Percentiles rank a stretch among this genome's conserved stretches.
These are phyloP conservation scores for Leishmania amazonensis DNA, from an alignment of 208 protist genomes.

Conservation along the genomic window DNA sequence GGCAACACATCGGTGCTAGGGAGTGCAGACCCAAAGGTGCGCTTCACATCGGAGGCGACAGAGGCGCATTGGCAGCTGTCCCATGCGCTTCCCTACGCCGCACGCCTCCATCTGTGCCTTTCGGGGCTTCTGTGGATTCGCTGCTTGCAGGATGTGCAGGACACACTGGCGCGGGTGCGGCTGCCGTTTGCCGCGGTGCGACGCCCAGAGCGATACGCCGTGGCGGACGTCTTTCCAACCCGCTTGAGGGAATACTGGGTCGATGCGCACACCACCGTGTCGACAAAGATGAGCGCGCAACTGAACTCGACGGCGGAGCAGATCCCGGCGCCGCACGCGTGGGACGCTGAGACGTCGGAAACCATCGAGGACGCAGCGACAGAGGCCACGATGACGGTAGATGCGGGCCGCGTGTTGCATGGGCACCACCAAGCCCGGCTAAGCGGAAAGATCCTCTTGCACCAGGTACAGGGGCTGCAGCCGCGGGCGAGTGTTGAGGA, in stretches of 20 bases:
- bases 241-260: conserved; percentile 61
- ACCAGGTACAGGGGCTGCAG: conserved; percentile 48
- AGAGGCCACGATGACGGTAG: conserved; percentile 31
- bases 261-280: conserved; percentile 64
- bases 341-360: conserved; percentile 60
- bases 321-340: conserved; percentile 77
- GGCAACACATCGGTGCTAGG: conserved; percentile 18
- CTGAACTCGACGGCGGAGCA: conserved; percentile 77
- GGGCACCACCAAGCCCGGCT: conserved; percentile 9
- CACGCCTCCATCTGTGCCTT: conserved; percentile 60
- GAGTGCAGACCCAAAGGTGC: conserved; percentile 26
- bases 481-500: conserved; percentile 65
- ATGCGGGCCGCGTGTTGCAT: conserved; percentile 30
- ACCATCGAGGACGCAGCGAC: conserved; percentile 46
- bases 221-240: conserved; percentile 70
- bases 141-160: conserved; percentile 66
- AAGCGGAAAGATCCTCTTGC: conserved; percentile 21
- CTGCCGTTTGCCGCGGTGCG: conserved; percentile 53
- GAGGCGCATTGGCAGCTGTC: conserved; percentile 37
- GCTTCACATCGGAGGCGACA: conserved; percentile 24
- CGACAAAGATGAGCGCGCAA: conserved; percentile 36
- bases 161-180: conserved; percentile 60
- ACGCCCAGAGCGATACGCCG: conserved; percentile 31
- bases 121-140: conserved; percentile 74
- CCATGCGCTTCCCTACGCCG: conserved; percentile 52